Evolutionary conservation across 257 asterid species (phyloP), one percentile per base, ranked within the genome.

Genomic region (Primulina eburnea): DNA sequence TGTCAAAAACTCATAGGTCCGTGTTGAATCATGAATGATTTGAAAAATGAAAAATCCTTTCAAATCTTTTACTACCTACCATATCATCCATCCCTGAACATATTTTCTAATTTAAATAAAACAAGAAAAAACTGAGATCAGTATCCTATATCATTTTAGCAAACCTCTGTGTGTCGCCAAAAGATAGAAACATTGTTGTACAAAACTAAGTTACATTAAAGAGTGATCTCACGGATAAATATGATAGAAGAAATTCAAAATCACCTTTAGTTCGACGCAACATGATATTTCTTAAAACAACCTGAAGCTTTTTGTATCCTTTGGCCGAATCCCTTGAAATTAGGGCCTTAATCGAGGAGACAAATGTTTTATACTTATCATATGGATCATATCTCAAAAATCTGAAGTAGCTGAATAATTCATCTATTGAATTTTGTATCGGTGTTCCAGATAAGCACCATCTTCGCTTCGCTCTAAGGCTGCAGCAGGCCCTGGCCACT

Each of bases 381-480:
- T 91, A 94, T n/a, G 99, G 99, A 67, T 86, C 93, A 69, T 89
- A 92, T 83, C 83, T 91, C 88, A 94, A 82, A 78, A 94, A 94
- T 78, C 97, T 84, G 83, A 94, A 94, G 85, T 94, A 94, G 87
- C 99, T 94, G 86, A 77, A 94, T 62, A 94, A 82, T 58, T 94
- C 99, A 77, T 94, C 99, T 37, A 94, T 80, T 33, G 97, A 86
- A 82, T 91, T 94, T 75, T 94, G 99, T 79, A 94, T 89, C 10
- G 99, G 99, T 20, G 99, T 94, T 82, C 99, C 99, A 35, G 99
- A 94, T 78, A 94, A 82, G 85, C 97, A 94, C 99, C 99, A 94
- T 80, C 99, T 84, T 76, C 95, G 80, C 79, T 91, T 94, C 12
- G 99, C 99, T 79, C 90, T 88, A 82, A 94, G 97, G 83, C 97